Conservation (phyloP, 139 green algal species). For the Chlorella ohadii region DNA sequence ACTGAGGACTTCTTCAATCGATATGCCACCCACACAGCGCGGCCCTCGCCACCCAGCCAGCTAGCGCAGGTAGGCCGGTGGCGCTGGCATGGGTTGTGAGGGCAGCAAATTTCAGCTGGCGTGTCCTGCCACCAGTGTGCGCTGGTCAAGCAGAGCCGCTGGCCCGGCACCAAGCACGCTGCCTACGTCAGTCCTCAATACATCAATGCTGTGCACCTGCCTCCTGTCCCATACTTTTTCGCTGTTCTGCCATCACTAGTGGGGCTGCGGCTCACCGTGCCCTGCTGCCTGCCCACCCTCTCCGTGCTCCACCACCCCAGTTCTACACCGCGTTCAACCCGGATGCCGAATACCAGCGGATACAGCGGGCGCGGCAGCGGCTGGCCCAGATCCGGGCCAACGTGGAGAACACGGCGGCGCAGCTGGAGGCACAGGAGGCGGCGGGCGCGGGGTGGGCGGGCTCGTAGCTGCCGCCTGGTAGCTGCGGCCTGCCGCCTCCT, state of each 20-base stretch:
- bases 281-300: too few species aligned
- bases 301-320: neutral
- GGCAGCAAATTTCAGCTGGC: too few species aligned
- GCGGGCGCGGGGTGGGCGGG: neutral
- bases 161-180: too few species aligned
- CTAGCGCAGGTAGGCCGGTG: constrained; percentile 2
- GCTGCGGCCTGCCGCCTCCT: neutral
- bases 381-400: constrained; percentile 57
- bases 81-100: too few species aligned
- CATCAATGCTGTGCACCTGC: too few species aligned
- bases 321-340: constrained; percentile 35
- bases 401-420: constrained; percentile 50
- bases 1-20: constrained; percentile 76
- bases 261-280: too few species aligned
- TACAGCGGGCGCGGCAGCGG: constrained; percentile 53
- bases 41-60: constrained; percentile 33
- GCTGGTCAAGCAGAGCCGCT: too few species aligned
- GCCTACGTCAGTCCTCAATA: too few species aligned
- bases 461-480: neutral
- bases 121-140: too few species aligned
- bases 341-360: constrained; percentile 43
- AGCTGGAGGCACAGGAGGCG: constrained; percentile 39
- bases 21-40: constrained; percentile 32
- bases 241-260: too few species aligned
- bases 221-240: too few species aligned